Evolutionary conservation across 192 early-diverging fungal genomes (phyloP).

Genomic region (Backusella westeae): DNA sequence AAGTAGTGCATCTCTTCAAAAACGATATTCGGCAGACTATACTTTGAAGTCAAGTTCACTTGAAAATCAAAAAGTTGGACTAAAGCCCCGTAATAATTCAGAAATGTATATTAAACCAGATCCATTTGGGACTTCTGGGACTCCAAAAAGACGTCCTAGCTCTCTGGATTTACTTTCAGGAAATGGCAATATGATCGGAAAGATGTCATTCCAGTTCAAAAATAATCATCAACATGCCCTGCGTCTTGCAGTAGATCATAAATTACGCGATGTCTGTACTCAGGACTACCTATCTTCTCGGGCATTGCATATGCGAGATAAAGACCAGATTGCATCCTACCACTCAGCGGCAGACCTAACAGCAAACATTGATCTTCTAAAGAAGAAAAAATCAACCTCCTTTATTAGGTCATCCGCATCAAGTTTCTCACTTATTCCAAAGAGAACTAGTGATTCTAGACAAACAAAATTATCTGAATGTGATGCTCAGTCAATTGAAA

Average conservation of each 20-base stretch:
- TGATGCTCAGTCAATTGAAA: not conserved
- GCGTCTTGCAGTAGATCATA: conserved; percentile 26
- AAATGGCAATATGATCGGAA: conserved; percentile 22
- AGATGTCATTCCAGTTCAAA: conserved; percentile 31
- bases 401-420: conserved; percentile 24
- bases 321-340: not conserved
- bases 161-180: conserved; percentile 20
- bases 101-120: conserved; percentile 20
- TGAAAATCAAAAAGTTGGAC: not conserved
- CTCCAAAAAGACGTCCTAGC: conserved; percentile 11
- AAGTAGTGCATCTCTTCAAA: not conserved
- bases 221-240: conserved; percentile 30
- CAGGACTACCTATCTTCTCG: conserved; percentile 31
- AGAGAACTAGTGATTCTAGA: not conserved
- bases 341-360: not conserved
- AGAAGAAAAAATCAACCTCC: conserved; percentile 16
- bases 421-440: conserved; percentile 20
- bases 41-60: not conserved
- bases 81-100: conserved; percentile 18
- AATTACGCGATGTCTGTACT: conserved; percentile 33
- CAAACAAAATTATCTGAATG: conserved; percentile 5
- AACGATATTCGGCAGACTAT: conserved; percentile 21
- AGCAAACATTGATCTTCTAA: not conserved
- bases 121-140: not conserved
- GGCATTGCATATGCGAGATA: conserved; percentile 25